Conservation (phyloP, 2,329 filamentous ascomycete genomes). For the Neofusicoccum sp. region DNA sequence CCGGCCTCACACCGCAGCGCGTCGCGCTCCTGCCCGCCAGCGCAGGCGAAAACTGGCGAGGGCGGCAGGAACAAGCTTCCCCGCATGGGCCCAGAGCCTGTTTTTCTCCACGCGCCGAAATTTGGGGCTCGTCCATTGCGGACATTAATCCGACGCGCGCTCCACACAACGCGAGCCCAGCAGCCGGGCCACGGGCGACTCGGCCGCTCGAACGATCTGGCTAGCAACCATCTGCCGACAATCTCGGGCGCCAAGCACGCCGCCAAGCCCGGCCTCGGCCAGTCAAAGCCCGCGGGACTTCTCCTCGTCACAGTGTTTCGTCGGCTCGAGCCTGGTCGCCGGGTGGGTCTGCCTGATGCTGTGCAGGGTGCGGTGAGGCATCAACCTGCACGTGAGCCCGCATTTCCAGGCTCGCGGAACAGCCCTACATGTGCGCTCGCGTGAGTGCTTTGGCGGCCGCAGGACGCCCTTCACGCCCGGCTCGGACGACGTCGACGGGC, state of each 20-base stretch:
- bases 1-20: not conserved
- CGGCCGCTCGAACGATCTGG: conserved; percentile 3
- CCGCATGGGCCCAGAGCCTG: not conserved
- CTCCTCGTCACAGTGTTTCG: not conserved
- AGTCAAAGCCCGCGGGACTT: not conserved
- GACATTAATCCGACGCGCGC: conserved; percentile 8
- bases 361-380: not conserved
- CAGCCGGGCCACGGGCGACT: not conserved
- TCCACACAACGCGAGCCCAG: not conserved
- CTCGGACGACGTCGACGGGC: not conserved
- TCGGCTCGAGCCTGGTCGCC: not conserved
- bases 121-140: not conserved
- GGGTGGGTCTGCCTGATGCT: not conserved
- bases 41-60: not conserved
- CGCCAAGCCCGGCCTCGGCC: not conserved
- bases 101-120: conserved; percentile 11
- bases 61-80: conserved; percentile 8
- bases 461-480: not conserved
- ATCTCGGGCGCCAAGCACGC: not conserved
- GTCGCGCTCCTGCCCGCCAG: not conserved
- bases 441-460: not conserved
- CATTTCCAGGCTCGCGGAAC: not conserved
- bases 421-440: too few relatives aligned
- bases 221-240: conserved; percentile 6
- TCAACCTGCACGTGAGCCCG: not conserved